Evolutionary conservation across 495 filamentous ascomycete genomes (phyloP).

Genomic region (Penicillium mononematosum): DNA sequence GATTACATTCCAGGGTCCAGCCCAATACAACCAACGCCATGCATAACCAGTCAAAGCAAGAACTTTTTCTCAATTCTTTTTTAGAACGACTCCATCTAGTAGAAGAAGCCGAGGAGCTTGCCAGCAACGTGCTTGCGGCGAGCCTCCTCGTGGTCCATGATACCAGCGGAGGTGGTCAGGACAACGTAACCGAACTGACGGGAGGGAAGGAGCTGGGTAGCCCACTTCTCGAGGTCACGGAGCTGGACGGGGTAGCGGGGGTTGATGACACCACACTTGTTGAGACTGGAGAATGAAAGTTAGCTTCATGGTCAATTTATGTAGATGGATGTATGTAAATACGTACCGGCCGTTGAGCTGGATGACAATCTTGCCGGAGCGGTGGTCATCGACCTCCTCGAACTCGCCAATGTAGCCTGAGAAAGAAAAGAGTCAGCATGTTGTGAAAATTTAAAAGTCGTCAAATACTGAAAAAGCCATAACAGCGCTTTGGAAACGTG

Average conservation of each 20-base stretch:
- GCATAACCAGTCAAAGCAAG: slow-evolving; percentile 31
- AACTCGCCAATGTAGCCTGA: slow-evolving; percentile 99
- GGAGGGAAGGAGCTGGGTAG: slow-evolving; percentile 93
- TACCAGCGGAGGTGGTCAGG: slow-evolving; percentile 96
- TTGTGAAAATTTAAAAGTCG: slow-evolving; percentile 90
- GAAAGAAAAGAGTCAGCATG: slow-evolving; percentile 60
- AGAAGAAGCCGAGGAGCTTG: slow-evolving; percentile 97
- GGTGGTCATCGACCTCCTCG: slow-evolving; percentile 99
- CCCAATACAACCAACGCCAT: slow-evolving; percentile 20
- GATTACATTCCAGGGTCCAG: slow-evolving; percentile 36
- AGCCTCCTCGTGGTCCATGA: slow-evolving; percentile 99
- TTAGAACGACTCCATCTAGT: slow-evolving; percentile 56
- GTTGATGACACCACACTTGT: slow-evolving; percentile 99
- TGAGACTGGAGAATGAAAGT: slow-evolving; percentile 56
- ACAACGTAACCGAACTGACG: slow-evolving; percentile 99
- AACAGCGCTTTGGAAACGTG: slow-evolving; percentile 71
- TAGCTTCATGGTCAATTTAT: background rate
- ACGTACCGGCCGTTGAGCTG: slow-evolving; percentile 78
- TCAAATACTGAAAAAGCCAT: slow-evolving; percentile 60
- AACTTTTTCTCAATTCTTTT: slow-evolving; percentile 34
- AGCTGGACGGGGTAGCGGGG: slow-evolving; percentile 99
- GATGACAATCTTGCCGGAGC: slow-evolving; percentile 96
- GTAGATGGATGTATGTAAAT: background rate
- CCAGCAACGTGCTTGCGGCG: slow-evolving; percentile 95
- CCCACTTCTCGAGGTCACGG: slow-evolving; percentile 97